A percentile compares a stretch with the other conserved stretches of the same genome.
Evolutionary conservation across 768 basidiomycete species (phyloP).

Genomic region (Hygrophorus pudorinus): DNA sequence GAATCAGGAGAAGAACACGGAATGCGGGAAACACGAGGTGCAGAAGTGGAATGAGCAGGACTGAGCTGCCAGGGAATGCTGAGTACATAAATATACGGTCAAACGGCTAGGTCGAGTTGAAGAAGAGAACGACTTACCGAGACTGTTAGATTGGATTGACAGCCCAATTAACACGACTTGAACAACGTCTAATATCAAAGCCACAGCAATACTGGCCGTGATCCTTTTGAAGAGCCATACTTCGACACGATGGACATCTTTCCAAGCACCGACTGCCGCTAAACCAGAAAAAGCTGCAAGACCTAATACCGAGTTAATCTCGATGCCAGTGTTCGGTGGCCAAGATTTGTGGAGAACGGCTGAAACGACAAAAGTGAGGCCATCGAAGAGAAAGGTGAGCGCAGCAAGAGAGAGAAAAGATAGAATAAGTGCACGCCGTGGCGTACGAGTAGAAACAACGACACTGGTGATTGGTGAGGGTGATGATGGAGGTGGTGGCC

Average conservation of each 20-base stretch:
- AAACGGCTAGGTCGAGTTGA: constrained; percentile 7
- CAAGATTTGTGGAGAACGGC: constrained; percentile 58
- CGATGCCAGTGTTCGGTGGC: constrained; percentile 53
- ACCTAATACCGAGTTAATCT: constrained; percentile 58
- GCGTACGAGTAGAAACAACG: constrained; percentile 61
- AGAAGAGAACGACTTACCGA: constrained; percentile 19
- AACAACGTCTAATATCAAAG: constrained; percentile 50
- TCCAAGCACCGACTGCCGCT: constrained; percentile 70
- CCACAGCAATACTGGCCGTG: constrained; percentile 40
- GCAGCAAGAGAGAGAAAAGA: constrained; percentile 57
- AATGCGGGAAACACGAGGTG: constrained; percentile 47
- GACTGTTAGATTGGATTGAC: constrained; percentile 23
- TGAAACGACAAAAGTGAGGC: constrained; percentile 56
- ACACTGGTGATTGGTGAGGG: constrained; percentile 68
- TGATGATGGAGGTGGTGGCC: constrained; percentile 30
- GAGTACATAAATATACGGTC: constrained; percentile 3
- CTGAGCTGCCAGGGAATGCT: neutral
- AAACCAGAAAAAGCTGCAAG: constrained; percentile 62
- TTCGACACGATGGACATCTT: constrained; percentile 60
- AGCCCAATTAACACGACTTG: constrained; percentile 47
- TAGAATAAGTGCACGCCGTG: constrained; percentile 71
- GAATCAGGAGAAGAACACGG: constrained; percentile 52
- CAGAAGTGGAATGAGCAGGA: constrained; percentile 14
- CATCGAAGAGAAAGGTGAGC: constrained; percentile 72
- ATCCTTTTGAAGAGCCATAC: constrained; percentile 58